Base-by-base conservation (phyloP, 2,329 filamentous ascomycete genomes). In the Aspergillaceae sp. region DNA sequence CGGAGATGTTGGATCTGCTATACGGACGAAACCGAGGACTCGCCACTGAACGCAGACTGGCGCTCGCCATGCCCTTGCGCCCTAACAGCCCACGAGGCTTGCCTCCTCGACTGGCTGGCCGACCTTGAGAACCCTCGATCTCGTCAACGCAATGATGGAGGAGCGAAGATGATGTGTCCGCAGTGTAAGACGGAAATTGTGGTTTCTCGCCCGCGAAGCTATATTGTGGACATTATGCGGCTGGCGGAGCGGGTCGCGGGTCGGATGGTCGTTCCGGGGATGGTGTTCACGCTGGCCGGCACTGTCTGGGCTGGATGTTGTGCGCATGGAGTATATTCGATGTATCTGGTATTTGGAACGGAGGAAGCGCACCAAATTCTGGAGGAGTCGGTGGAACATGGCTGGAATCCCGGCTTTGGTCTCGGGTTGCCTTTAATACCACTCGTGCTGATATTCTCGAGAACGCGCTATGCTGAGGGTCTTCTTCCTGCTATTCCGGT, bases 101-200 rank as follows among this genome's bases (percentile, higher is more conserved):
- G 90, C 63, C 76, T 97, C 54, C 75, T 97, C 35, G 85, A 88
- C 58, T 98, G 90, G 90, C 84, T 97, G 11, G 84, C 87, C n/a
- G 88, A 95, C 61, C 80, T 88, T 61, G 89, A 96, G 68, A 73
- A 77, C 26, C 78, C 78, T 1, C 75, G 71, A 34, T 68, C 77
- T 11, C 60, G 72, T 50, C 69, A 71, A 53, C 66, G 71, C 54
- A 65, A 63, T 66, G 77, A 61, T 64, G 74, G 63, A 19, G 63
- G 62, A 29, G 79, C 80, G 45, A 82, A 82, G 50, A 80, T 96
- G 52, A 72, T 79, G 45, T 98, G 92, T 62, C 91, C 91, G 2
- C 86, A 94, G 51, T 98, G 92, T 76, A 92, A 94, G 64, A 78
- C 82, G 2, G 77, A 81, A 54, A 94, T 97, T 57, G 72, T 78